A percentile compares a stretch with the other conserved stretches of the same genome.
Conservation (phyloP, 306 rosid genomes). For the Dryas drummondii region DNA sequence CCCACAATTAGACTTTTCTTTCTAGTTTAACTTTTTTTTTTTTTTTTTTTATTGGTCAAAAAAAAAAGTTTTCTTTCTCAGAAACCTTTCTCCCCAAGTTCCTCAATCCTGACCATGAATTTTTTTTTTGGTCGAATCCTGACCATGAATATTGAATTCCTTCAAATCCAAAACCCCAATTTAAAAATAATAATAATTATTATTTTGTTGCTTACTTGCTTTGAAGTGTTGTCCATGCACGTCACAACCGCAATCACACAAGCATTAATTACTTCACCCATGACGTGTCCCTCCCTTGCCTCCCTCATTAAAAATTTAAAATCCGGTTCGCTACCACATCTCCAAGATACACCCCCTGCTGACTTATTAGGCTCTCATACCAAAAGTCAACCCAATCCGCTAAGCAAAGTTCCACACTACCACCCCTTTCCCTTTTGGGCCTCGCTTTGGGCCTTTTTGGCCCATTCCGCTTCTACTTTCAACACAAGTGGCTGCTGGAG, state of each 20-base stretch:
- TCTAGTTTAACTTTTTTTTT: too few species aligned
- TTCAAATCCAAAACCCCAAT: too few species aligned
- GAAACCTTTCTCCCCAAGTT: background rate
- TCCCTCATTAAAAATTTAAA: background rate
- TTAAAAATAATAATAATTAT: background rate
- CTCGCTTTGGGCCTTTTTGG: too few species aligned
- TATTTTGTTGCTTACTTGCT: too few species aligned
- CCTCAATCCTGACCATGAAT: background rate
- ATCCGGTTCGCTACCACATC: background rate
- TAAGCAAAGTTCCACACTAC: background rate
- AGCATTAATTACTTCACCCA: conserved; percentile 19
- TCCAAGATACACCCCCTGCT: background rate
- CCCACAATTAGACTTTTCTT: background rate
- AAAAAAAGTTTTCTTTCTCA: background rate
- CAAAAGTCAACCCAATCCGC: background rate
- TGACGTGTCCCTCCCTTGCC: background rate
- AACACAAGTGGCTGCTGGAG: conserved; percentile 6
- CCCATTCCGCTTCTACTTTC: too few species aligned
- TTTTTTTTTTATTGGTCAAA: too few species aligned
- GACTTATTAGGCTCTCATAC: background rate
- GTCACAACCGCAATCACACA: background rate
- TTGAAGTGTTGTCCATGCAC: background rate
- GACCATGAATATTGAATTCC: too few species aligned
- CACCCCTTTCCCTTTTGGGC: too few species aligned
- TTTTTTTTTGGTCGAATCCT: background rate